Evolutionary conservation across 768 basidiomycete species (phyloP).

Genomic region (Termitomyces sp.): DNA sequence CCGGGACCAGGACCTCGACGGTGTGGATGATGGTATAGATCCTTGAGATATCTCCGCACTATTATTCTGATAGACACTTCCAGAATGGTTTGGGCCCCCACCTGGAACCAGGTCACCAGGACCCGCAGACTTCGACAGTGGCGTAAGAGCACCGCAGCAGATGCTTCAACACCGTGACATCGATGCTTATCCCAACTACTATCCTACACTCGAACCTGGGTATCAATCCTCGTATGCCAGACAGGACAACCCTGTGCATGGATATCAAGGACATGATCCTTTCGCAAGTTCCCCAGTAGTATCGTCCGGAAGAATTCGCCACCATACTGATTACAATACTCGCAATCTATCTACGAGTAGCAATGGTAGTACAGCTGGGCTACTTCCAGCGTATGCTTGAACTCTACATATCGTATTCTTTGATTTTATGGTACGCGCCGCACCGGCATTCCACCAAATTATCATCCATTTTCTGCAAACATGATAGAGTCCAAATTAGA

Average conservation of each 20-base stretch:
- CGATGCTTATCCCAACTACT: not conserved
- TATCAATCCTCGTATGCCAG: not conserved
- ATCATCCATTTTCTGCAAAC: not conserved
- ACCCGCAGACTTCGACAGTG: conserved; percentile 6
- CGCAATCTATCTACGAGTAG: not conserved
- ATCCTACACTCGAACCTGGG: not conserved
- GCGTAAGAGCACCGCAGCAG: not conserved
- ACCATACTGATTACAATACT: not conserved
- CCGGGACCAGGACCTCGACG: not conserved
- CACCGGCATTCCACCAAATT: not conserved
- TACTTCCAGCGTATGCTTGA: conserved; percentile 1
- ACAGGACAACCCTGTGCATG: not conserved
- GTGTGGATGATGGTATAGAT: conserved; percentile 2
- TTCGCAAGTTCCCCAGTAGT: not conserved
- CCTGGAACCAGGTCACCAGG: conserved; percentile 9
- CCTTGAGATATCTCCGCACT: not conserved
- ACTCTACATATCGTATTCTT: not conserved
- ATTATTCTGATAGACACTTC: not conserved
- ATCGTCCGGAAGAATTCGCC: not conserved
- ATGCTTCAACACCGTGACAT: not conserved
- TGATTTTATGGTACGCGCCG: not conserved
- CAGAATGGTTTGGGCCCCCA: conserved; percentile 12
- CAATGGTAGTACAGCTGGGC: conserved; percentile 3
- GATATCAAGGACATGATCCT: not conserved
- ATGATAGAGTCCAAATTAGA: not conserved